Percentiles rank a stretch among this genome's conserved stretches.
Conservation (phyloP, 768 basidiomycete species). For the Ephemerocybe angulata region DNA sequence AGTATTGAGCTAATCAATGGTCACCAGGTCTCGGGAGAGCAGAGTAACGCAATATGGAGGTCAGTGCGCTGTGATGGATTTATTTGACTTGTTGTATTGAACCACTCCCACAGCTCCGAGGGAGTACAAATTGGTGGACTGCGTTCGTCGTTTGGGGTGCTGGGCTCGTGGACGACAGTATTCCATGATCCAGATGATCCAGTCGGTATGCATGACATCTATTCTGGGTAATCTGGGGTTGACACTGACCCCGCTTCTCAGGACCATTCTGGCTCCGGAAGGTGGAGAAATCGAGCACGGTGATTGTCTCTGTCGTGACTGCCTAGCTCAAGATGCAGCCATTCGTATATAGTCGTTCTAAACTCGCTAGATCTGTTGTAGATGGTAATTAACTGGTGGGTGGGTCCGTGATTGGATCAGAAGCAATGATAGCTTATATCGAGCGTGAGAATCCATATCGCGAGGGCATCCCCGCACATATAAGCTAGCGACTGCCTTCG, state of each 20-base stretch:
- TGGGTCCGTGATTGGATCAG: neutral
- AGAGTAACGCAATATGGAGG: constrained; percentile 55
- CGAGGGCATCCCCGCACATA: neutral
- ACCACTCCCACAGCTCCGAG: constrained; percentile 41
- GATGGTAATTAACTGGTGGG: neutral
- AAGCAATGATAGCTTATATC: neutral
- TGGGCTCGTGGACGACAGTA: constrained; percentile 49
- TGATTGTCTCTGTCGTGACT: too few relatives aligned
- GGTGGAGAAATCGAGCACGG: neutral
- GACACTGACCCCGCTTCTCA: neutral
- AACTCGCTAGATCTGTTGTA: neutral
- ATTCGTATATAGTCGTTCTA: neutral
- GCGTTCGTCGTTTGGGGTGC: constrained; percentile 54
- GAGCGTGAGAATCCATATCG: neutral
- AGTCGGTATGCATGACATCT: constrained; percentile 31
- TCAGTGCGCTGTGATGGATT: constrained; percentile 22
- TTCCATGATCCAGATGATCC: constrained; percentile 44
- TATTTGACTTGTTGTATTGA: neutral
- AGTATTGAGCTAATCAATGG: constrained; percentile 6
- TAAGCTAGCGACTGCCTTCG: neutral
- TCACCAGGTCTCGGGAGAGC: constrained; percentile 47
- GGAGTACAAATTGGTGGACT: constrained; percentile 60
- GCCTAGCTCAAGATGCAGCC: too few relatives aligned
- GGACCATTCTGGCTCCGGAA: constrained; percentile 17
- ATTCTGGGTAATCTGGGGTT: neutral